Percentiles rank a stretch among this genome's conserved stretches.
These are phyloP conservation scores for Hanseniaspora singularis DNA, from an alignment of 805 yeast genomes.

Conservation along the genomic window DNA sequence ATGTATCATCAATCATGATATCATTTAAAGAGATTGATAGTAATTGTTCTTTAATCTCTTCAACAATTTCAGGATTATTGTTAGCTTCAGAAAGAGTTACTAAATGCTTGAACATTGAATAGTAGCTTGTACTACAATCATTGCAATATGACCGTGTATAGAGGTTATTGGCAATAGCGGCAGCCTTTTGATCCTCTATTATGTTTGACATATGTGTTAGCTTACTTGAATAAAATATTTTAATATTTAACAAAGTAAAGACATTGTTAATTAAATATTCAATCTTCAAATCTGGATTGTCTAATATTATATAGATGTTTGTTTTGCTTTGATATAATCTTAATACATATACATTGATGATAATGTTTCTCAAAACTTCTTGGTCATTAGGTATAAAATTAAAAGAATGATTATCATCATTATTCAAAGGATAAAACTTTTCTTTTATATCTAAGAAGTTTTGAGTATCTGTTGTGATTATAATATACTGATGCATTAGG, in stretches of 20 bases:
- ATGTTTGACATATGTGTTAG: not conserved
- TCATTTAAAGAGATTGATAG: not conserved
- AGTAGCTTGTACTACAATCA: not conserved
- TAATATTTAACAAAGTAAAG: constrained; percentile 3
- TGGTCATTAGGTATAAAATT: too few species aligned
- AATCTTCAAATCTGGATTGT: not conserved
- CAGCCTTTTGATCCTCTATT: not conserved
- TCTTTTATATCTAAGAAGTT: too few species aligned
- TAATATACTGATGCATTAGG: too few species aligned
- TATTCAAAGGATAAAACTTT: too few species aligned
- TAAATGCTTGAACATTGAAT: constrained; percentile 32
- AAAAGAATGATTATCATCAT: too few species aligned
- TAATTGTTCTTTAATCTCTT: not conserved
- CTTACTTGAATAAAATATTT: not conserved
- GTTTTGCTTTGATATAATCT: too few species aligned
- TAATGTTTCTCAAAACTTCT: too few species aligned
- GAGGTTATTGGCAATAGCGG: not conserved
- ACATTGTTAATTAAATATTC: not conserved
- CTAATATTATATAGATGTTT: not conserved
- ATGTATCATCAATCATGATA: not conserved
- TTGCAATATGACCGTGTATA: not conserved
- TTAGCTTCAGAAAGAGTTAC: not conserved
- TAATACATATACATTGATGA: too few species aligned
- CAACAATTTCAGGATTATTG: not conserved
- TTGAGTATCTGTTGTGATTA: too few species aligned